phyloP scores from a whole-genome alignment of 192 early-diverging fungal species.

The Chytriomyces hyalinus region DNA sequence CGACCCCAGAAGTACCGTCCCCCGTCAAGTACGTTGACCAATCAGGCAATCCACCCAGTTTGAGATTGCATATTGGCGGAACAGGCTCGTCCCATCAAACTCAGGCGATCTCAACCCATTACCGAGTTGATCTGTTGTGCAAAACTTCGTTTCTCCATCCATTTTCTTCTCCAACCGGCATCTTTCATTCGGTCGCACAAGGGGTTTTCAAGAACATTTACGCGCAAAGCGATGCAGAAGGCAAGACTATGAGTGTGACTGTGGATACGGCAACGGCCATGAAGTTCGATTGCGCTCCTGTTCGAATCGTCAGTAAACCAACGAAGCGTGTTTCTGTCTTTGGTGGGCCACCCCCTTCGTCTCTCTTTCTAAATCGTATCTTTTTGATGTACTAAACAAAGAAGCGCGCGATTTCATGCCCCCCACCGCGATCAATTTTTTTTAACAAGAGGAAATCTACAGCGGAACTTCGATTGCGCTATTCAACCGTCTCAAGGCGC shows the following conservation, averaged over 20 bases:
- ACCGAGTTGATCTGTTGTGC: constrained; percentile 26
- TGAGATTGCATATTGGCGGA: neutral
- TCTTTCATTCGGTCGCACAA: neutral
- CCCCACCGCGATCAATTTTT: neutral
- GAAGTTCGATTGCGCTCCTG: constrained; percentile 74
- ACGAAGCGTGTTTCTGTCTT: neutral
- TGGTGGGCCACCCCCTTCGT: neutral
- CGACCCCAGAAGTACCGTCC: neutral
- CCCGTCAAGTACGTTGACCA: neutral
- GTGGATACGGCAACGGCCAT: constrained; percentile 55
- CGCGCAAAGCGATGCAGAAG: constrained; percentile 21
- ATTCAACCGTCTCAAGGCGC: constrained; percentile 88
- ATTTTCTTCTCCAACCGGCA: neutral
- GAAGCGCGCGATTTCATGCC: neutral
- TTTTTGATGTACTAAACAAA: neutral
- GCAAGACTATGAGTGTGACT: constrained; percentile 31
- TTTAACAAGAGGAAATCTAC: constrained; percentile 57
- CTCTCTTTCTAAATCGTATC: neutral
- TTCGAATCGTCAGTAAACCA: constrained; percentile 93
- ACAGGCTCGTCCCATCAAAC: neutral
- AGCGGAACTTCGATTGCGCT: constrained; percentile 85
- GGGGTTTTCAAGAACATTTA: constrained; percentile 24
- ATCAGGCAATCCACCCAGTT: neutral
- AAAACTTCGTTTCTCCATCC: constrained; percentile 3
- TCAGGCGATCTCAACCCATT: neutral